These are phyloP conservation scores for Pleurotus sapidus DNA, from an alignment of 768 basidiomycete genomes.

Conservation along the genomic window DNA sequence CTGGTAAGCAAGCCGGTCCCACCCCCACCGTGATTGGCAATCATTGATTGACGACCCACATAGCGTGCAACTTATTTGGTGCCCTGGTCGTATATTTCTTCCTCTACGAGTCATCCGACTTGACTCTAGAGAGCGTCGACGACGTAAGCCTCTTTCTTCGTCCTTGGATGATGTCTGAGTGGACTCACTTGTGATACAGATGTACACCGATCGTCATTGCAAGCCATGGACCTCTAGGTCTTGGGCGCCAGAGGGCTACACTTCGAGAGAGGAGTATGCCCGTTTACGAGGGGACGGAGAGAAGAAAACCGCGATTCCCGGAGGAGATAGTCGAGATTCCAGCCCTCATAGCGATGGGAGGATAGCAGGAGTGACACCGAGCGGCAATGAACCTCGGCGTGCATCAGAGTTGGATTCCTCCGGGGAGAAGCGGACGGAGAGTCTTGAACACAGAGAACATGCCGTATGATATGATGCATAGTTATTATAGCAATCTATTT, in stretches of 20 bases:
- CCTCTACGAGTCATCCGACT: constrained; percentile 70
- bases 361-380: too few relatives aligned
- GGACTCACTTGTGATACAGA: constrained; percentile 24
- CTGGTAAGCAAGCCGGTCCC: constrained; percentile 30
- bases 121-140: constrained; percentile 69
- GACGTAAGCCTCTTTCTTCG: constrained; percentile 27
- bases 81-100: constrained; percentile 66
- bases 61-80: constrained; percentile 57
- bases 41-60: too few relatives aligned
- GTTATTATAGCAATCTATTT: too few relatives aligned
- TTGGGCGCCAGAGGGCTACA: constrained; percentile 62
- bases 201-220: constrained; percentile 63
- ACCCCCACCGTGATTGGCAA: too few relatives aligned
- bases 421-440: too few relatives aligned
- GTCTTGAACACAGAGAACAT: too few relatives aligned
- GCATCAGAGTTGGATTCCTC: too few relatives aligned
- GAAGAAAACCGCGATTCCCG: neutral
- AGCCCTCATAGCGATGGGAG: too few relatives aligned
- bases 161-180: neutral
- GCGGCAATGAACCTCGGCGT: too few relatives aligned
- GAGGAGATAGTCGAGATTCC: too few relatives aligned
- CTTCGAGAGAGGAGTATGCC: constrained; percentile 34
- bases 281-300: neutral
- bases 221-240: constrained; percentile 62
- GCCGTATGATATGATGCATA: too few relatives aligned